A percentile compares a stretch with the other conserved stretches of the same genome.
Conservation (phyloP, 768 basidiomycete genomes). For the Atractiella rhizophila region DNA sequence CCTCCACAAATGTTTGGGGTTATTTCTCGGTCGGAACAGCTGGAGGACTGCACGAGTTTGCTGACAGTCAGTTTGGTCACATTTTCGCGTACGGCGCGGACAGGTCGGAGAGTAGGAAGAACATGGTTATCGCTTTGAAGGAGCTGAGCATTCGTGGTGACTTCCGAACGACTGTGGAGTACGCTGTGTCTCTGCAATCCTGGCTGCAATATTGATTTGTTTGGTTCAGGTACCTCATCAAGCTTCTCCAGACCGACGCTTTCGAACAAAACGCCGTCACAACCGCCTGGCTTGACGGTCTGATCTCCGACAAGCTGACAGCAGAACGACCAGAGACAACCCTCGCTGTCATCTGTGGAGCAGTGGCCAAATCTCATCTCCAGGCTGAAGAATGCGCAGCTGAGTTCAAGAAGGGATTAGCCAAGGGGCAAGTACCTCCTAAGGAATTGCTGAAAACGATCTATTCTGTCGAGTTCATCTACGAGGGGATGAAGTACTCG, state of each 20-base stretch:
- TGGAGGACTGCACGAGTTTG: constrained; percentile 94
- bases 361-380: constrained; percentile 79
- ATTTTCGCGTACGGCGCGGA: constrained; percentile 88
- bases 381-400: constrained; percentile 66
- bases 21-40: constrained; percentile 93
- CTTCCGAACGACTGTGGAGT: constrained; percentile 95
- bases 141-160: constrained; percentile 96
- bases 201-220: background rate
- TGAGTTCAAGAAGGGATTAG: constrained; percentile 81
- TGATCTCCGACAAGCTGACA: constrained; percentile 90
- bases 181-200: constrained; percentile 27
- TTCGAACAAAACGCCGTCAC: constrained; percentile 96
- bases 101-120: constrained; percentile 79
- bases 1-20: constrained; percentile 97
- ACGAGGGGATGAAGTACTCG: constrained; percentile 54
- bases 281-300: constrained; percentile 90
- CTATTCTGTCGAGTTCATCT: constrained; percentile 26
- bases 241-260: constrained; percentile 62
- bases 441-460: constrained; percentile 88
- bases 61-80: constrained; percentile 97
- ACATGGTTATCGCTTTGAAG: constrained; percentile 97
- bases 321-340: constrained; percentile 84
- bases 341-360: constrained; percentile 84
- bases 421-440: constrained; percentile 92
- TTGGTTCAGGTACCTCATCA: constrained; percentile 69